phyloP scores from a whole-genome alignment of 805 yeast genomes.

The Candida railenensis region DNA sequence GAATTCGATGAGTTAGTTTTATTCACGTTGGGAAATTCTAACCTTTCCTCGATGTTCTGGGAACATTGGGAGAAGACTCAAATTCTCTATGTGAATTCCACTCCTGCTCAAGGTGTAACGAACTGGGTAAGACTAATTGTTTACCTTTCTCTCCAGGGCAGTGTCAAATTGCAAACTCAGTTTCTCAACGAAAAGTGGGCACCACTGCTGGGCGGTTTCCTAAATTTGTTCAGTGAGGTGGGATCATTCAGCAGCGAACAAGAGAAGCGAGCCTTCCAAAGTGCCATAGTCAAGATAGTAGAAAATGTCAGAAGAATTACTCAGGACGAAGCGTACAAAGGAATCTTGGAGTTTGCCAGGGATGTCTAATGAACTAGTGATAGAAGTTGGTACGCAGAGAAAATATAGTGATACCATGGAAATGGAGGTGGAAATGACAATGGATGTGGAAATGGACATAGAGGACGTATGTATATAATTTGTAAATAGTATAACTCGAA shows the following conservation, averaged over 20 bases:
- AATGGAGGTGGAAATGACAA: too few species aligned
- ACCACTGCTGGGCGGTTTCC: not conserved
- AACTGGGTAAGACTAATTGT: conserved; percentile 34
- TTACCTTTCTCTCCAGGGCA: conserved; percentile 28
- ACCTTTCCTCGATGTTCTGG: conserved; percentile 41
- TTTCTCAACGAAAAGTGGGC: conserved; percentile 33
- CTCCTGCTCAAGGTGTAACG: conserved; percentile 4
- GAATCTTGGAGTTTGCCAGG: not conserved
- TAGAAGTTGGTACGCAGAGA: too few species aligned
- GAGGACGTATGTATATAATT: too few species aligned
- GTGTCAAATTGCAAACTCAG: conserved; percentile 21
- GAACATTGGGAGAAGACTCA: conserved; percentile 29
- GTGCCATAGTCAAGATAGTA: conserved; percentile 20
- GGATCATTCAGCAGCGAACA: conserved; percentile 23
- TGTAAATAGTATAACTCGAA: too few species aligned
- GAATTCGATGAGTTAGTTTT: conserved; percentile 33
- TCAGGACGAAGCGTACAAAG: conserved; percentile 3
- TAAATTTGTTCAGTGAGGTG: conserved; percentile 9
- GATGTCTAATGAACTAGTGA: too few species aligned
- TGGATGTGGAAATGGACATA: too few species aligned
- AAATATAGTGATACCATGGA: too few species aligned
- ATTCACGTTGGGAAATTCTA: conserved; percentile 37
- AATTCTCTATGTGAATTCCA: conserved; percentile 8
- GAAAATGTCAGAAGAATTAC: conserved; percentile 9
- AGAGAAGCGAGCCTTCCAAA: conserved; percentile 21